Percentiles rank a stretch among this genome's conserved stretches.
Conservation (phyloP, 2,329 filamentous ascomycete species). For the Scleromitrula shiraiana region DNA sequence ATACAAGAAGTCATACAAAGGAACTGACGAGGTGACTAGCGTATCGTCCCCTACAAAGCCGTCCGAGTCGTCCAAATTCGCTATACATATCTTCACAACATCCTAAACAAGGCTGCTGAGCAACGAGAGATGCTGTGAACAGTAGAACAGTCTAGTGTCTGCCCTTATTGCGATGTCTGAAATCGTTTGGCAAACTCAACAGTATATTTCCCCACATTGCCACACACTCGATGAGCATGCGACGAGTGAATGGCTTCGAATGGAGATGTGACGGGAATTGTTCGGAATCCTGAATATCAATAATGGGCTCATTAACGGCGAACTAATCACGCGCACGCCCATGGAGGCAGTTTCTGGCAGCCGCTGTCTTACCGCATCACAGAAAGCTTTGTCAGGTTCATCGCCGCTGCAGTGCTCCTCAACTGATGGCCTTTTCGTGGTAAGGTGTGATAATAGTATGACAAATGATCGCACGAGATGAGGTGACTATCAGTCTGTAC, state of each 20-base stretch:
- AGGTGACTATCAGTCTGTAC: not conserved
- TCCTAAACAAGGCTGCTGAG: too few relatives aligned
- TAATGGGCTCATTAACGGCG: not conserved
- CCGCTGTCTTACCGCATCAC: not conserved
- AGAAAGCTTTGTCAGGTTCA: not conserved
- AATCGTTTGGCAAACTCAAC: too few relatives aligned
- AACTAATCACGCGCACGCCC: not conserved
- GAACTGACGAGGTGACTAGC: too few relatives aligned
- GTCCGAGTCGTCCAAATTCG: too few relatives aligned
- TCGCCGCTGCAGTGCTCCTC: not conserved
- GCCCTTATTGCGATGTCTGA: too few relatives aligned
- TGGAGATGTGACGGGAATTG: not conserved
- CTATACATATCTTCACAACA: too few relatives aligned
- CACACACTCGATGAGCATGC: not conserved
- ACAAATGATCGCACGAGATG: not conserved
- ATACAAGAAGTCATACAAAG: too few relatives aligned
- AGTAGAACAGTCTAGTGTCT: not conserved
- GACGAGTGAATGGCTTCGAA: not conserved
- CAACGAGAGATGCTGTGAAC: too few relatives aligned
- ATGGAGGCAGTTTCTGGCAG: slow-evolving; percentile 1
- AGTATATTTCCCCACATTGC: not conserved
- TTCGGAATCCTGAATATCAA: not conserved
- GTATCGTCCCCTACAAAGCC: too few relatives aligned
- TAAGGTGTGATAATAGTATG: not conserved
- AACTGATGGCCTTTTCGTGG: not conserved